Base-by-base conservation (phyloP, 495 filamentous ascomycete species). In the Bacidia rubella region DNA sequence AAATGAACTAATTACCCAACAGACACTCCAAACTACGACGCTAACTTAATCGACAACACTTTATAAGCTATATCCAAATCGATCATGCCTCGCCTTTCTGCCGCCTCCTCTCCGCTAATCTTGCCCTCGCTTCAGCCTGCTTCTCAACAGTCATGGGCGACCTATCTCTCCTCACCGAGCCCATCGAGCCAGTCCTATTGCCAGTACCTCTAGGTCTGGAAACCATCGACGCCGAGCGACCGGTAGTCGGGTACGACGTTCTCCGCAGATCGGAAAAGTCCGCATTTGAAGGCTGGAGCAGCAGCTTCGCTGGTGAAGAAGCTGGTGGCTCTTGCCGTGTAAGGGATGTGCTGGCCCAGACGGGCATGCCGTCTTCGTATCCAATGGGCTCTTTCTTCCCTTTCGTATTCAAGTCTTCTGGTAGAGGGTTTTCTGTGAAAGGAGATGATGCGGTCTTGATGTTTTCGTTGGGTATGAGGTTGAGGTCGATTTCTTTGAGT, bases 61-160 rank as follows among this genome's bases (percentile, higher is more conserved):
- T n/a, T n/a, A n/a, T n/a, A n/a, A n/a, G n/a, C n/a, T n/a, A n/a
- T n/a, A n/a, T n/a, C n/a, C n/a, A n/a, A n/a, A n/a, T n/a, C n/a
- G n/a, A n/a, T n/a, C n/a, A n/a, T n/a, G n/a, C n/a, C n/a, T n/a
- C n/a, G n/a, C 62, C 56, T 54, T 54, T 64, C 70, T 43, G 70
- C 64, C 12, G 65, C 63, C 56, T 78, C 60, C 69, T 76, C 55
- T 72, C 70, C 61, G 78, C 75, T 11, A 87, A 65, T 25, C 83
- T 70, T 24, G 77, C 79, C 56, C 76, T 72, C 2, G 84, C 84
- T 5, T 81, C 82, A 15, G 76, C 73, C 25, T 67, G 65, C 29
- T 83, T 72, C 11, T 85, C 80, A 1, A 77, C 67, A 2, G 81
- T 71, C 20, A 87, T 55, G 0, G 64, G 59, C n/a, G 70, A 69